Base-by-base conservation (phyloP, 257 asterid species). In the Prunella vulgaris region DNA sequence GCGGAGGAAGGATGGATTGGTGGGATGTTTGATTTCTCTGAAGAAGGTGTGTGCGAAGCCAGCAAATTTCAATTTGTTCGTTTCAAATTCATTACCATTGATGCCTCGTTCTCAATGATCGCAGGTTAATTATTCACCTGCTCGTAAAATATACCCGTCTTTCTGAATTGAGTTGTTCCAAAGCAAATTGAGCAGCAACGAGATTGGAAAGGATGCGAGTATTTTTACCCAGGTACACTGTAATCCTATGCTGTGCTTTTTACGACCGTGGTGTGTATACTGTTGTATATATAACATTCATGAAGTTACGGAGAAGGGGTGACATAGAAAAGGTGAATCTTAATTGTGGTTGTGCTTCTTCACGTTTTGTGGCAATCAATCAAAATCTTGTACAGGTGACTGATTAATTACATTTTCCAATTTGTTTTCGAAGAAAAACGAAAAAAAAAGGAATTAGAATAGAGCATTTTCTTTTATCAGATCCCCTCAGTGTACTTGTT, bases 21-120 rank as follows among this genome's bases (percentile, higher is more conserved):
- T 74, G 90, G 85, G 51, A 79, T 85, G 86, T 85, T 85, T 51
- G 88, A 85, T 80, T 85, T 85, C 76, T 85, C 90, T 9, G 90
- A 85, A 75, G 80, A 85, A 77, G 90, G 88, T 85, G 70, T 7
- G 52, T 37, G 17, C 24, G 6, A 44, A 71, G n/a, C 53, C 10
- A 59, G 27, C 40, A 25, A 21, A 35, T 71, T 1, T 27, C 32
- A 32, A 38, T 66, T 63, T 6, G 18, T 25, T 52, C 22, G 12
- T 25, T 22, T 46, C 42, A 7, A 38, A 35, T 18, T 60, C 49
- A 22, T 51, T 54, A 35, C 24, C 72, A 13, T 44, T 62, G 17
- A 44, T 35, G 51, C 25, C 33, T 20, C 21, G 3, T 70, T 10
- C 69, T 52, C 33, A 67, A 12, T 38, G 3, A 66, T 54, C 6